Evolutionary conservation across 1,284 basidiomycete genomes (phyloP), one percentile per base, ranked within the genome.

Genomic region (Porogramme epimiltina): DNA sequence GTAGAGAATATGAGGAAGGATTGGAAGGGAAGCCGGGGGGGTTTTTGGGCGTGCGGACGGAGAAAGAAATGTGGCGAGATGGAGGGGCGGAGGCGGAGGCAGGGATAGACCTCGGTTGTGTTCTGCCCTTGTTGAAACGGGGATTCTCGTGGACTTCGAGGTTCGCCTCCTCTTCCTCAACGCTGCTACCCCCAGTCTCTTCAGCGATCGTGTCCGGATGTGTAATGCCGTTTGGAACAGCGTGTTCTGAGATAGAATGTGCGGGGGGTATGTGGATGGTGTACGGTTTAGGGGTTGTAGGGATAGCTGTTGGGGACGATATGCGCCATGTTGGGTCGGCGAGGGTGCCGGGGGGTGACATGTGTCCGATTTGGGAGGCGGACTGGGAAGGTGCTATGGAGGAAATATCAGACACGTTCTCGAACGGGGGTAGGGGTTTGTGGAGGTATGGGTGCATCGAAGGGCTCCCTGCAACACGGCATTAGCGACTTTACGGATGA

Each of bases 91-190:
- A 15, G 16, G 39, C 16, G 11, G 50, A 36, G 0, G 16, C 23
- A 1, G 40, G 24, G 13, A n/a, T 43, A 13, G 51, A 25, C 23
- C 49, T 56, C 8, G 25, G 50, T 34, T 58, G 53, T 19, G 53
- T 37, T 49, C 62, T 58, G 19, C 55, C 45, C 13, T 54, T 58
- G 16, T 43, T 26, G 55, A 85, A 88, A 3, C 78, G 76, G 18
- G 79, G 71, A 54, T 89, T 89, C 58, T 88, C 85, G 38, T 82
- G 74, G 8, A 85, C 72, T 48, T 74, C 70, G 4, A 82, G 65
- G 18, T 68, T 64, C 3, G 64, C 64, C 20, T 71, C 70, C 26
- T 69, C 71, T 0, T 73, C 74, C 6, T 72, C 73, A 24, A 68
- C 72, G 22, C 66, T 70, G 16, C 65, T 63, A 18, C 55, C 55